A percentile compares a stretch with the other conserved stretches of the same genome.
Conservation (phyloP, 139 green algal species). For the Chlorella sp. region DNA sequence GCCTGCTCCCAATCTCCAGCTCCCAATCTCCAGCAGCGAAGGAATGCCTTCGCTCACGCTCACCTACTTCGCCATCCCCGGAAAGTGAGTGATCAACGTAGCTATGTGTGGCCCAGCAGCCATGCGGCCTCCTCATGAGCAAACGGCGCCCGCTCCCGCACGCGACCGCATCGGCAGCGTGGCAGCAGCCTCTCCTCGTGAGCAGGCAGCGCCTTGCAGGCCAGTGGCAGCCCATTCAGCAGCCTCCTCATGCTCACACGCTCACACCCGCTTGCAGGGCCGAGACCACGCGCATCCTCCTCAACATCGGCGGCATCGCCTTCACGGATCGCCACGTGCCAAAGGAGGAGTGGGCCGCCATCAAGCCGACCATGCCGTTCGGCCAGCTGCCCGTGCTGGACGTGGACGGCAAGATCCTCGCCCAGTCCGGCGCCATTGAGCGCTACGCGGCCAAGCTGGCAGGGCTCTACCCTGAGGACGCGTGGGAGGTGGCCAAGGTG, state of each 20-base stretch:
- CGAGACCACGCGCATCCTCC: neutral
- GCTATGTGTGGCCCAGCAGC: no score
- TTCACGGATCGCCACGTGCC: neutral
- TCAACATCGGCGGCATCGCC: neutral
- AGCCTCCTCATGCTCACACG: neutral
- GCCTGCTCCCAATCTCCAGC: no score
- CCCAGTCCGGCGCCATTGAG: slow-evolving; percentile 6
- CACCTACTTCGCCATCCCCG: no score
- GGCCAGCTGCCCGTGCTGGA: slow-evolving; percentile 6
- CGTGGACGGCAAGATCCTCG: slow-evolving; percentile 8
- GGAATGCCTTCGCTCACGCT: no score
- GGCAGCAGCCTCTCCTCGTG: no score
- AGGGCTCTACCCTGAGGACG: neutral
- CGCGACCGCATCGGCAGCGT: no score
- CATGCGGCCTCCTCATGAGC: no score
- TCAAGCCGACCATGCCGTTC: slow-evolving; percentile 8
- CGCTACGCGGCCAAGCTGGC: neutral
- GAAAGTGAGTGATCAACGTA: no score
- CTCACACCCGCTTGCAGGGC: neutral
- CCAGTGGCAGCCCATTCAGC: neutral
- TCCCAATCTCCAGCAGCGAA: no score
- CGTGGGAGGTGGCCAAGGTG: neutral
- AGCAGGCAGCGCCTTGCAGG: neutral
- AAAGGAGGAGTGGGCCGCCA: neutral
- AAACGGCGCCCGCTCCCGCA: no score